phyloP scores from a whole-genome alignment of 2,329 filamentous ascomycete species.

The Stromatinia cepivora region DNA sequence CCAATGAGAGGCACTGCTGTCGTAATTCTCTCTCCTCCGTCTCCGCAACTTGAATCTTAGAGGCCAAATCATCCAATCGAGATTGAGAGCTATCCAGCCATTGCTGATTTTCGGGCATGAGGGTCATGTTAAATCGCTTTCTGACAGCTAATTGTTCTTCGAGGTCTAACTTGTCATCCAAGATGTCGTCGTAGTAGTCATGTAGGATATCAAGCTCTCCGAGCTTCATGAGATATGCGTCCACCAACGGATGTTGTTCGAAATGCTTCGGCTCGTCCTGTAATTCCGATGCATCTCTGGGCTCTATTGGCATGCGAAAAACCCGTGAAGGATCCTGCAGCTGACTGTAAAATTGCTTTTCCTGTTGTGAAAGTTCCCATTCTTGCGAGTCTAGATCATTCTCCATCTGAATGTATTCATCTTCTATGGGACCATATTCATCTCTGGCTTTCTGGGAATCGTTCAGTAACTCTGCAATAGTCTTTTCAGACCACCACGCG shows the following conservation, averaged over 20 bases:
- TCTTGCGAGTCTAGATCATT: slow-evolving; percentile 27
- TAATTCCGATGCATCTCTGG: neutral
- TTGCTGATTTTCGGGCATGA: slow-evolving; percentile 27
- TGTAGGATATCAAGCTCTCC: slow-evolving; percentile 30
- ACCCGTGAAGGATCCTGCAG: neutral
- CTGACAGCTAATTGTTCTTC: slow-evolving; percentile 25
- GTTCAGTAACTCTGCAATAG: neutral
- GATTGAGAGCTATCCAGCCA: slow-evolving; percentile 30
- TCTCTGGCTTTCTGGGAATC: slow-evolving; percentile 25
- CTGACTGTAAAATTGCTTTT: slow-evolving; percentile 25
- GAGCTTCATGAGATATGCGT: slow-evolving; percentile 25
- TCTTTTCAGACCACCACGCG: neutral
- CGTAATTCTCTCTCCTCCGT: slow-evolving; percentile 24
- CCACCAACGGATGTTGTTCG: slow-evolving; percentile 28
- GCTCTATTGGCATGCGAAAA: neutral
- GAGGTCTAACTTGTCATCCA: slow-evolving; percentile 27
- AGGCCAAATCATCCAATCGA: slow-evolving; percentile 16
- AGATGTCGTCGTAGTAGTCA: slow-evolving; percentile 28
- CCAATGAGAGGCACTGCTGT: slow-evolving; percentile 26
- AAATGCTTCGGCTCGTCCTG: fast-evolving
- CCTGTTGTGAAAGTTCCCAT: slow-evolving; percentile 20
- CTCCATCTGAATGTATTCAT: slow-evolving; percentile 32
- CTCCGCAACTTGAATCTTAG: slow-evolving; percentile 23
- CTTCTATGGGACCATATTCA: slow-evolving; percentile 32
- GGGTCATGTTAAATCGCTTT: slow-evolving; percentile 13